A percentile compares a stretch with the other conserved stretches of the same genome.
phyloP scores from a whole-genome alignment of 2,329 filamentous ascomycete species.

The Ceratocystis harringtonii region DNA sequence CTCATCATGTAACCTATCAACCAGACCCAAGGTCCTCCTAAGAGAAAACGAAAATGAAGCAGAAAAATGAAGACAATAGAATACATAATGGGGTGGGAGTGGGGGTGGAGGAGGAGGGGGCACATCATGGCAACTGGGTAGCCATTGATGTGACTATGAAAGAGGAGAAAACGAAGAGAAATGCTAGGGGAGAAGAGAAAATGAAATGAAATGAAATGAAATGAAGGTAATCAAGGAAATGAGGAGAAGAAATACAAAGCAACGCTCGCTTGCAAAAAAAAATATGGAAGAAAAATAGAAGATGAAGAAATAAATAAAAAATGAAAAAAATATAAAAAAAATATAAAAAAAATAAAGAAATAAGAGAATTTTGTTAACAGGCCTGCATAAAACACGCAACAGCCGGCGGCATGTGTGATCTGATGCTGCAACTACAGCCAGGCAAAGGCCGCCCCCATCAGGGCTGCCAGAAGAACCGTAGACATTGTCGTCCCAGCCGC shows the following conservation, averaged over 20 bases:
- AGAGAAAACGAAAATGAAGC: neutral
- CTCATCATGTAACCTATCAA: neutral
- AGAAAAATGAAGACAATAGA: neutral
- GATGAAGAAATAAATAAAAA: too few species aligned
- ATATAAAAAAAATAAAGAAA: neutral
- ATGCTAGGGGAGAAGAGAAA: neutral
- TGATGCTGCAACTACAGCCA: neutral
- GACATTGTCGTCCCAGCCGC: neutral
- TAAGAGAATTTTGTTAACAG: neutral
- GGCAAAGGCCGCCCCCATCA: slow-evolving; percentile 6
- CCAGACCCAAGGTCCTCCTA: neutral
- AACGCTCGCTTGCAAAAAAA: neutral
- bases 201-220: neutral
- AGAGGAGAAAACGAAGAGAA: neutral
- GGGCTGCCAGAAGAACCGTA: neutral
- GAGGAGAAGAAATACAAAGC: neutral
- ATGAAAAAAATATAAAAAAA: neutral
- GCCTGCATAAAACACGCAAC: too few species aligned
- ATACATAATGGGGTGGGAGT: neutral
- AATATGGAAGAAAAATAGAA: slow-evolving; percentile 1
- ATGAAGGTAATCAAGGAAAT: neutral
- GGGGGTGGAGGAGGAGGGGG: neutral
- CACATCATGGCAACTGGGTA: neutral
- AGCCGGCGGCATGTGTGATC: too few species aligned
- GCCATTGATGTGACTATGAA: neutral